phyloP scores from a whole-genome alignment of 2,329 filamentous ascomycete species.

The Arthroderma sp. region DNA sequence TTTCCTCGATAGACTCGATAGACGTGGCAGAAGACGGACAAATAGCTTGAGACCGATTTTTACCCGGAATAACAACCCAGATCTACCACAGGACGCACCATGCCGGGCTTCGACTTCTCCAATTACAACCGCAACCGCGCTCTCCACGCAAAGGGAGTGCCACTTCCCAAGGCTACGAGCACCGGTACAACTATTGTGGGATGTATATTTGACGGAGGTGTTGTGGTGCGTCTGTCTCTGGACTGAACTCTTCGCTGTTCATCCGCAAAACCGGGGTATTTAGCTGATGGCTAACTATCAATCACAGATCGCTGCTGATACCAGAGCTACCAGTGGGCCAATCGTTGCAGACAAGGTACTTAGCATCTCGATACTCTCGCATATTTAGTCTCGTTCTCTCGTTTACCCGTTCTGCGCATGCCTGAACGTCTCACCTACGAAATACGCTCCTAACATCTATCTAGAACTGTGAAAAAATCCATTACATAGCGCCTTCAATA shows the following conservation, averaged over 20 bases:
- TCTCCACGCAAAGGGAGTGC: conserved; percentile 84
- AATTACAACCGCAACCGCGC: conserved; percentile 99
- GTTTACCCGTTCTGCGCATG: not conserved
- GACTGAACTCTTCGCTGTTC: conserved; percentile 16
- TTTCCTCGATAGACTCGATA: too few relatives aligned
- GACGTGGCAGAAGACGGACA: too few relatives aligned
- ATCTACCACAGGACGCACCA: too few relatives aligned
- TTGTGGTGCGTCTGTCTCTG: conserved; percentile 52
- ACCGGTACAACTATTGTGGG: conserved; percentile 98
- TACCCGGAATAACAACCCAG: too few relatives aligned
- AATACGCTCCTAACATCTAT: not conserved
- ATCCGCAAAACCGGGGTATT: not conserved
- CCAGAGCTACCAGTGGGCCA: conserved; percentile 87
- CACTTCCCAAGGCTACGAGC: conserved; percentile 92
- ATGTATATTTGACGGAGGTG: conserved; percentile 89
- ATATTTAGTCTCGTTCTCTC: not conserved
- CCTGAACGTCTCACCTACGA: not conserved
- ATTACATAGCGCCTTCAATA: conserved; percentile 97
- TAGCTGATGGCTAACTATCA: not conserved
- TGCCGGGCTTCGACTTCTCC: conserved; percentile 98
- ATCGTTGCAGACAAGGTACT: conserved; percentile 93
- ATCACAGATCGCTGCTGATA: conserved; percentile 87
- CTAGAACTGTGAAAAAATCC: conserved; percentile 97
- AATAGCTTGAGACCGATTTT: too few relatives aligned
- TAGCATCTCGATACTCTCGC: not conserved